Percentiles rank a stretch among this genome's conserved stretches.
Evolutionary conservation across 345 rosid species (phyloP).

Genomic region (Pistacia vera): DNA sequence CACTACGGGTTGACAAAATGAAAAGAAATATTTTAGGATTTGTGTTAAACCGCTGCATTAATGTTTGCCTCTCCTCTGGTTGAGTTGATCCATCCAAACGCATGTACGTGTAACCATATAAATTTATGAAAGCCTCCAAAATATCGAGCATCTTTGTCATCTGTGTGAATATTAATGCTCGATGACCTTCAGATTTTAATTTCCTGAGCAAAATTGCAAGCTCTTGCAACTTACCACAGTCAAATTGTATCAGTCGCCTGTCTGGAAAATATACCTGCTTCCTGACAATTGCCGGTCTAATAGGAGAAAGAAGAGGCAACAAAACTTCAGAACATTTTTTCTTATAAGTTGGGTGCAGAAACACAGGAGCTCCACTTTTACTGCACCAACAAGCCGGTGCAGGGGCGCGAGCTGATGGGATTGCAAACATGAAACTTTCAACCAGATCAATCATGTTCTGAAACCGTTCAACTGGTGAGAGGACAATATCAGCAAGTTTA

Average conservation of each 20-base stretch:
- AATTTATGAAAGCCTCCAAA: constrained; percentile 93
- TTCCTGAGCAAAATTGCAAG: constrained; percentile 86
- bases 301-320: constrained; percentile 77
- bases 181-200: constrained; percentile 92
- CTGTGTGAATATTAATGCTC: constrained; percentile 97
- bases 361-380: constrained; percentile 58
- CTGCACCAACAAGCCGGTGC: constrained; percentile 88
- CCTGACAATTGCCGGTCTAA: constrained; percentile 95
- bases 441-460: constrained; percentile 74
- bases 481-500: constrained; percentile 76
- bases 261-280: constrained; percentile 98
- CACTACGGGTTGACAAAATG: constrained; percentile 98
- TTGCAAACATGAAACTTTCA: constrained; percentile 90
- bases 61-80: constrained; percentile 98
- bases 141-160: constrained; percentile 99
- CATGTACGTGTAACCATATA: constrained; percentile 99
- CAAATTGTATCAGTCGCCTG: constrained; percentile 97
- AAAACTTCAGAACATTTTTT: constrained; percentile 66
- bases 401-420: constrained; percentile 92
- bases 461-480: constrained; percentile 89
- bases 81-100: constrained; percentile 99
- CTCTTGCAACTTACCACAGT: constrained; percentile 99
- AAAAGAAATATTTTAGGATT: constrained; percentile 97
- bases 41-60: constrained; percentile 99
- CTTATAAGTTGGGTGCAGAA: constrained; percentile 58